A percentile compares a stretch with the other conserved stretches of the same genome.
These are phyloP conservation scores for Neurospora sp. DNA, from an alignment of 495 filamentous ascomycete species.

Conservation along the genomic window DNA sequence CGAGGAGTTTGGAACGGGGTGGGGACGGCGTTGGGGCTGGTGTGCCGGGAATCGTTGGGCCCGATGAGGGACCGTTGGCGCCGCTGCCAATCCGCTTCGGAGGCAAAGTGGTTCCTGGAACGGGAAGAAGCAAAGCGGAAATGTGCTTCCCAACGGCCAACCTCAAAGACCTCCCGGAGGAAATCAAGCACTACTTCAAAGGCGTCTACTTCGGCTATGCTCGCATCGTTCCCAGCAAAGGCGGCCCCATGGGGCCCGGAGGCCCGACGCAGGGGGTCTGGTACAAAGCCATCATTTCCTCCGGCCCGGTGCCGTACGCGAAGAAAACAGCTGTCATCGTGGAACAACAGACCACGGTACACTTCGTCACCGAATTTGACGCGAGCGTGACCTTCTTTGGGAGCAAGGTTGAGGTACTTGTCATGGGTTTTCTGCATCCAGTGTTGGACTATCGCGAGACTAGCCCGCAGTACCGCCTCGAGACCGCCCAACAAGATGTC, in stretches of 20 bases:
- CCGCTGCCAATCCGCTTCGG: slow-evolving; percentile 51
- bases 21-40: neutral
- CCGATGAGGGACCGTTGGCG: slow-evolving; percentile 41
- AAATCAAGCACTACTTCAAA: slow-evolving; percentile 38
- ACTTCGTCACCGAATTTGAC: slow-evolving; percentile 41
- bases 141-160: slow-evolving; percentile 29
- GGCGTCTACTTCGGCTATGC: slow-evolving; percentile 60
- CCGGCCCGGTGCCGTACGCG: slow-evolving; percentile 30
- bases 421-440: slow-evolving; percentile 46
- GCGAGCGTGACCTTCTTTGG: slow-evolving; percentile 21
- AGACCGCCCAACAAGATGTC: slow-evolving; percentile 40
- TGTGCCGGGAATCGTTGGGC: slow-evolving; percentile 13
- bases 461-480: slow-evolving; percentile 29
- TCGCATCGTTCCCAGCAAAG: slow-evolving; percentile 19
- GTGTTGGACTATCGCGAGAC: slow-evolving; percentile 16
- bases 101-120: slow-evolving; percentile 29
- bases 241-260: slow-evolving; percentile 8
- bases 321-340: slow-evolving; percentile 27
- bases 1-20: neutral
- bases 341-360: slow-evolving; percentile 29
- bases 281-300: slow-evolving; percentile 45
- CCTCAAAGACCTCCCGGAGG: slow-evolving; percentile 31
- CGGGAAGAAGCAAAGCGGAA: slow-evolving; percentile 20
- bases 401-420: slow-evolving; percentile 35
- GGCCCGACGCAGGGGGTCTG: slow-evolving; percentile 21